phyloP scores from a whole-genome alignment of 164 flowering plant species.

The Protea cynaroides region DNA sequence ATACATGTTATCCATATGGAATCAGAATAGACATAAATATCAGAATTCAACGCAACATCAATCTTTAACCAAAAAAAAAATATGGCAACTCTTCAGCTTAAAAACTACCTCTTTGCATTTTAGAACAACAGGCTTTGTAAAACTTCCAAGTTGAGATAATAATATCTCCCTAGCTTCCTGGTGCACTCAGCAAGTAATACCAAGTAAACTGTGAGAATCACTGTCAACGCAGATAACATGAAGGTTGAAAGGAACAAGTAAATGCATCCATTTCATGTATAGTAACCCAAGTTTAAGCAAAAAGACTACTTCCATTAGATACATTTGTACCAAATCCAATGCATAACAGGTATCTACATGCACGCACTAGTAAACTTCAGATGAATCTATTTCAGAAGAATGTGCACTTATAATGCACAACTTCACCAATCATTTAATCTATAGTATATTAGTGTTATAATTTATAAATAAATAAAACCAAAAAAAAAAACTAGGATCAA shows the following conservation, averaged over 20 bases:
- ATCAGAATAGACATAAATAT: background rate
- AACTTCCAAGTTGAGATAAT: constrained; percentile 48
- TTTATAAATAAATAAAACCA: no score
- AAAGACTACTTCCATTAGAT: background rate
- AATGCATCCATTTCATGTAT: background rate
- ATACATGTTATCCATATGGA: no score
- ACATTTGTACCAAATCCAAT: background rate
- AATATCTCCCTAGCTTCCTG: constrained; percentile 87
- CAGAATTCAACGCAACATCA: background rate
- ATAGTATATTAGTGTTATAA: no score
- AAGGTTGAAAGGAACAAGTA: background rate
- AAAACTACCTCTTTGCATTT: constrained; percentile 85
- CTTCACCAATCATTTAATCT: no score
- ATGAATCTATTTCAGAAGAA: no score
- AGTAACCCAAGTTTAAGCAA: background rate
- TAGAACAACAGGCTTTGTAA: constrained; percentile 50
- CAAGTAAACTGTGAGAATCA: constrained; percentile 2
- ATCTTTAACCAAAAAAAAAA: no score
- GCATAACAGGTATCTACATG: background rate
- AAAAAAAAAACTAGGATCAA: no score
- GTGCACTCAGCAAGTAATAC: constrained; percentile 10
- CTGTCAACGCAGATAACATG: background rate
- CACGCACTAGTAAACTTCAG: background rate
- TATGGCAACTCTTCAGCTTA: constrained; percentile 2
- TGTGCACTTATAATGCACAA: no score